Base-by-base conservation (phyloP, 306 rosid genomes). In the Trifolium fragiferum region DNA sequence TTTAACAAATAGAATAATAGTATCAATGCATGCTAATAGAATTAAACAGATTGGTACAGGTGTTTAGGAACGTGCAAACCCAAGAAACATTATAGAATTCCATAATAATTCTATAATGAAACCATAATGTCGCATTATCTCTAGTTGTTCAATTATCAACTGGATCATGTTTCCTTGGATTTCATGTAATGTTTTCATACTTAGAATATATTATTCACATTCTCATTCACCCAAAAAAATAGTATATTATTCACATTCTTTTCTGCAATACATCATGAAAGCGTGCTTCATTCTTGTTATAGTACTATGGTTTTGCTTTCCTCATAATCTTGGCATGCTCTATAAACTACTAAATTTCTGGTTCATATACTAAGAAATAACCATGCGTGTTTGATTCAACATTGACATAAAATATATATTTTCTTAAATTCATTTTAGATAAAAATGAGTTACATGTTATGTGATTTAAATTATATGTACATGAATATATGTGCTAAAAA, bases 41-140 rank as follows among this genome's bases (percentile, higher is more conserved):
- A 68, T 58, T 58, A 58, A 58, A 25, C 50, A 76, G 66, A 76
- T 71, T 57, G 60, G 27, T 15, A 66, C 71, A 66, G 49, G 81
- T 72, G 75, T 64, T 57, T 46, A 30, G 66, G 35, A 76, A 81
- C 81, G 81, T 81, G 85, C 78, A 44, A 76, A 66, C 78, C 82
- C 85, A 71, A 55, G 78, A 76, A 57, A 81, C 81, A n/a, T n/a
- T n/a, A n/a, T n/a, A n/a, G n/a, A n/a, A 81, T 81, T 81, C 85
- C 85, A 76, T 76, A 63, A 35, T 66, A 58, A 10, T 81, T 49
- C 1, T 71, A 76, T 76, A 76, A 57, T 81, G 71, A 10, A 76
- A 65, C 58, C 81, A 76, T 72, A 71, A 44, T 61, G 55, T 71
- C 11, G 46, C 85, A 76, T 66, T 73, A 76, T 76, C 77, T 68